phyloP scores from a whole-genome alignment of 2,329 filamentous ascomycete genomes.

The Podosphaera leucotricha region DNA sequence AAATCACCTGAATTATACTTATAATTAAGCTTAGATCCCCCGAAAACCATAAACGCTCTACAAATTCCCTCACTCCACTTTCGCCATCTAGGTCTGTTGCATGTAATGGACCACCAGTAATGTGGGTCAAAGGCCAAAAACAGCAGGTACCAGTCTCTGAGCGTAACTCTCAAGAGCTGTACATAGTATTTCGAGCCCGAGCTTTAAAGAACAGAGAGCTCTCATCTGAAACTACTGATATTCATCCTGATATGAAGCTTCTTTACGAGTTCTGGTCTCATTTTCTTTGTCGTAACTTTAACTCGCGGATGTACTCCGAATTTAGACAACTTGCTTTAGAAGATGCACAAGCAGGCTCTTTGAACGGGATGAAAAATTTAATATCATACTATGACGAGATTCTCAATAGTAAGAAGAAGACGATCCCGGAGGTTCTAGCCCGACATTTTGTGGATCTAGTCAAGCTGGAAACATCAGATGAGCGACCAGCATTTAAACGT shows the following conservation, averaged over 20 bases:
- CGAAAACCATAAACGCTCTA: constrained; percentile 9
- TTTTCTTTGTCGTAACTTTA: constrained; percentile 51
- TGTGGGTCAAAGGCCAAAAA: constrained; percentile 17
- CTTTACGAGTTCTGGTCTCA: constrained; percentile 56
- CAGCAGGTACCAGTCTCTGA: constrained; percentile 15
- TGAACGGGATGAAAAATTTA: constrained; percentile 35
- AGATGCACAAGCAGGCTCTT: constrained; percentile 30
- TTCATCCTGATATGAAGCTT: constrained; percentile 34
- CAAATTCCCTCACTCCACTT: constrained; percentile 9
- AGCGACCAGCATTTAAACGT: constrained; percentile 24
- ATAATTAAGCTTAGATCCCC: constrained; percentile 10
- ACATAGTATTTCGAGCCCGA: constrained; percentile 18
- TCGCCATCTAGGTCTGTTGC: constrained; percentile 9
- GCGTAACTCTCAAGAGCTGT: constrained; percentile 15
- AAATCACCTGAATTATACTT: background rate
- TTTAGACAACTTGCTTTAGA: constrained; percentile 44
- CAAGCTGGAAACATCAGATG: constrained; percentile 15
- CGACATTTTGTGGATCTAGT: constrained; percentile 31
- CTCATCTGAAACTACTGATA: constrained; percentile 17
- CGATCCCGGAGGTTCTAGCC: constrained; percentile 28
- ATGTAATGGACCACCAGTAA: constrained; percentile 15
- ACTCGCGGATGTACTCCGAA: constrained; percentile 50
- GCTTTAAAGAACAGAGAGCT: constrained; percentile 19
- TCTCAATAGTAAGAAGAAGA: constrained; percentile 23
- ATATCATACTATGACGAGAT: constrained; percentile 40